Percentiles rank a stretch among this genome's conserved stretches.
Evolutionary conservation across 352 stramenopile species (phyloP).

Genomic region (Proteromonas lacertae): DNA sequence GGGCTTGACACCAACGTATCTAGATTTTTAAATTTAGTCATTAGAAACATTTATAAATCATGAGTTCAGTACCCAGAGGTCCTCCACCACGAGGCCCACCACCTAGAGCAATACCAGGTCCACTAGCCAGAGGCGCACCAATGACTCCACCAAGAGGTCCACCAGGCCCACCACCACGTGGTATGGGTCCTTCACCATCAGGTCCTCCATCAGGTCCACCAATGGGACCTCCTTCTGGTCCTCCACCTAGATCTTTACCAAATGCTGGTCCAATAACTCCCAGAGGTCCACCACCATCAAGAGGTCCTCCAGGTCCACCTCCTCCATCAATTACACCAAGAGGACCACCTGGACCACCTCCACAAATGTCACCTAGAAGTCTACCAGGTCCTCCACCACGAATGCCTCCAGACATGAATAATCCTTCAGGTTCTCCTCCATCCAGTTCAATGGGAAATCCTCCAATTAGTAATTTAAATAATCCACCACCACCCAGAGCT

Average conservation of each 20-base stretch:
- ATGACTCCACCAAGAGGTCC: conserved; percentile 7
- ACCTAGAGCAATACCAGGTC: conserved; percentile 4
- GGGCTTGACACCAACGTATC: no score
- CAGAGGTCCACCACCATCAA: not conserved
- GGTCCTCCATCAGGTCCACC: conserved; percentile 6
- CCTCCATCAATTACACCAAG: not conserved
- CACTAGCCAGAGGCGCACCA: conserved; percentile 10
- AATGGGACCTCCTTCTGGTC: conserved; percentile 2
- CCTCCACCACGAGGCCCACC: conserved; percentile 4
- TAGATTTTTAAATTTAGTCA: no score
- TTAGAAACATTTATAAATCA: no score
- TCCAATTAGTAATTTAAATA: no score
- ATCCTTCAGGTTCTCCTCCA: no score
- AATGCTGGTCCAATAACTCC: not conserved
- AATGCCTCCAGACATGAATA: no score
- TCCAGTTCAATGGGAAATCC: no score
- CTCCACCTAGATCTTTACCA: conserved; percentile 3
- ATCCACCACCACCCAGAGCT: no score
- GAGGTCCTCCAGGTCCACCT: not conserved
- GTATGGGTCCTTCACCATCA: conserved; percentile 1
- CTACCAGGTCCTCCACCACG: conserved; percentile 3
- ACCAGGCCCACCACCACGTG: conserved; percentile 1
- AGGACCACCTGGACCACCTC: not conserved
- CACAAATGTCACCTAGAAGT: not conserved
- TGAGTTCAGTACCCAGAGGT: conserved; percentile 6